Evolutionary conservation across 2,329 filamentous ascomycete species (phyloP), one percentile per base, ranked within the genome.

Genomic region (Aspergillus phoenicis): DNA sequence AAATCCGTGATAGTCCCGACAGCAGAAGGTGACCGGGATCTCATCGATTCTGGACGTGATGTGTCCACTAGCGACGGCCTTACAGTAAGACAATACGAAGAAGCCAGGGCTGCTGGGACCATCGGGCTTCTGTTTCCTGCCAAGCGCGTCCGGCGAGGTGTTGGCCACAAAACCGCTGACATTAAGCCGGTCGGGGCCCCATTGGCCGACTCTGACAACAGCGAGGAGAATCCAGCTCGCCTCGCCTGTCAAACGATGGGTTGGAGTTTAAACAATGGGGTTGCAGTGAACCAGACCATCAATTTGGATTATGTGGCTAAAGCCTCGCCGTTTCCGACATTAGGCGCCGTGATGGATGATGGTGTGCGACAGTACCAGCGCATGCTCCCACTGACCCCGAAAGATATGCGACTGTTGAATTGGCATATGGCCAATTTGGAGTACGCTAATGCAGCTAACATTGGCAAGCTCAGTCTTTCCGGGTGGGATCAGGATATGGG

Each of bases 351-450:
- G 2, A 90, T 98, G 80, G 92, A 99, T 70, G 88, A 93, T 66
- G 91, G 93, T n/a, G 88, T 99, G 62, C 84, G 84, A 17, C 93
- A 98, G 74, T 99, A 97, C 73, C 89, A 91, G 70, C 83, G 85
- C 33, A 85, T 99, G 52, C 84, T 98, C 28, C 89, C 96, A 61
- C 80, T 99, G 56, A 91, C 88, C 13, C 86, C 93, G 1, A 91
- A 92, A 72, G 95, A 99, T 71, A 89, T 96, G 76, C 87, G 95
- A 49, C 82, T 99, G 15, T 84, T 98, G 71, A 99, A 97, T 72
- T 99, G 95, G 95, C 96, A 99, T 76, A 90, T 97, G 75, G 96
- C 96, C 66, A 99, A 99, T 72, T 84, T 99, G 13, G 95, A 99
- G 76, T 99, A 99, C 73, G 96, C 94, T 64, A 99, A 98, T 75